Percentiles rank a stretch among this genome's conserved stretches.
These are phyloP conservation scores for Mycena citricolor DNA, from an alignment of 1,284 basidiomycete genomes.

Conservation along the genomic window DNA sequence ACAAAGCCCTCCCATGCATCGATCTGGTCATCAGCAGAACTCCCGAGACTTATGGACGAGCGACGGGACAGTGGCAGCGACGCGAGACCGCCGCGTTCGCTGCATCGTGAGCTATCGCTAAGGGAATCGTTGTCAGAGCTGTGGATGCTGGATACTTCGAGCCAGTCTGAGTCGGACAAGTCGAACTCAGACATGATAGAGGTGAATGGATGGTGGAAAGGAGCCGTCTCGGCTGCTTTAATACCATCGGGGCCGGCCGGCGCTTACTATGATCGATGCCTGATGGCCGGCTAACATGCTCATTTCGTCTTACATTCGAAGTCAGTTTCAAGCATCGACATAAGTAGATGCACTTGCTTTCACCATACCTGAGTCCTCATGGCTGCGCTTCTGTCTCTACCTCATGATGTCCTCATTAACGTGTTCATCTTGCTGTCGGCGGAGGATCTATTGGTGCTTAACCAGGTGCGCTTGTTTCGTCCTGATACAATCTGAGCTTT, in stretches of 20 bases:
- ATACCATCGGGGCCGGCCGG: neutral
- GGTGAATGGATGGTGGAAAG: conserved; percentile 26
- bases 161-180: conserved; percentile 78
- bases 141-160: conserved; percentile 66
- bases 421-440: neutral
- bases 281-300: too few species aligned
- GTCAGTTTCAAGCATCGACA: neutral
- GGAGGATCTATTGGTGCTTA: neutral
- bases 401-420: neutral
- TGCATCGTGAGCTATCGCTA: conserved; percentile 46
- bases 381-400: neutral
- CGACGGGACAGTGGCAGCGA: conserved; percentile 58
- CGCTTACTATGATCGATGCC: neutral
- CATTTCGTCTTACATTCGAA: too few species aligned
- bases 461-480: neutral
- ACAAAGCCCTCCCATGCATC: conserved; percentile 75
- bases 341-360: too few species aligned
- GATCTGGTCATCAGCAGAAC: conserved; percentile 62
- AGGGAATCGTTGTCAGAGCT: conserved; percentile 69
- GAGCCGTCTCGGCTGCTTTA: neutral
- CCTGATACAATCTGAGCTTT: neutral
- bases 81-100: conserved; percentile 49
- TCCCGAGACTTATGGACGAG: conserved; percentile 65
- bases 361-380: too few species aligned
- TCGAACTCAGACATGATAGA: conserved; percentile 58